A percentile compares a stretch with the other conserved stretches of the same genome.
phyloP scores from a whole-genome alignment of 306 rosid species.

The Mucuna pruriens region DNA sequence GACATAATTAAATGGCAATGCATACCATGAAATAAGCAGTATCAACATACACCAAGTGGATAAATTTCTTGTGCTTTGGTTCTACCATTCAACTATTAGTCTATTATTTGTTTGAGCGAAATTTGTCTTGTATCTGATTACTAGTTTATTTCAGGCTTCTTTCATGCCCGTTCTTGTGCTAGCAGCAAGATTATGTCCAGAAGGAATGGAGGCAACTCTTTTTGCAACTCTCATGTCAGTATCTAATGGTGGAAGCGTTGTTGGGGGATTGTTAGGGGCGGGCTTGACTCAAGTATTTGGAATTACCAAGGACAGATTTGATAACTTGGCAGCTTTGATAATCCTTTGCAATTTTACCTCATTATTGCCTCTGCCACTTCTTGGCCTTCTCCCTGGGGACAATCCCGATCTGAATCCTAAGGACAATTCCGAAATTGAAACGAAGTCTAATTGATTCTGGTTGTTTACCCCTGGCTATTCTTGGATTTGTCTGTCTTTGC shows the following conservation, averaged over 20 bases:
- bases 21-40: slow-evolving; percentile 1
- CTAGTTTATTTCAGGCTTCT: slow-evolving; percentile 72
- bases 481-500: slow-evolving; percentile 5
- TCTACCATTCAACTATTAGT: slow-evolving; percentile 12
- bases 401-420: slow-evolving; percentile 48
- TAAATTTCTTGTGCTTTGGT: slow-evolving; percentile 23
- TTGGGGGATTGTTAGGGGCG: slow-evolving; percentile 96
- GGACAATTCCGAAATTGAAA: slow-evolving; percentile 67
- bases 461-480: slow-evolving; percentile 24
- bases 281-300: slow-evolving; percentile 89
- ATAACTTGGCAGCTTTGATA: slow-evolving; percentile 75
- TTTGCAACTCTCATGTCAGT: slow-evolving; percentile 99
- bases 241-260: slow-evolving; percentile 88
- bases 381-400: slow-evolving; percentile 84
- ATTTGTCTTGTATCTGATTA: slow-evolving; percentile 37
- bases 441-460: slow-evolving; percentile 70
- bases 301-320: slow-evolving; percentile 83
- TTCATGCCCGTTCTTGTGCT: slow-evolving; percentile 98
- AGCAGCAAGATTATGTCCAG: slow-evolving; percentile 94
- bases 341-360: slow-evolving; percentile 92
- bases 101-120: slow-evolving; percentile 23
- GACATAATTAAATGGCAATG: slow-evolving; percentile 1
- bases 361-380: slow-evolving; percentile 88
- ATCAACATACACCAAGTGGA: not conserved
- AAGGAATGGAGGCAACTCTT: slow-evolving; percentile 98